phyloP scores from a whole-genome alignment of 345 rosid genomes.

The Ailanthus altissimus region DNA sequence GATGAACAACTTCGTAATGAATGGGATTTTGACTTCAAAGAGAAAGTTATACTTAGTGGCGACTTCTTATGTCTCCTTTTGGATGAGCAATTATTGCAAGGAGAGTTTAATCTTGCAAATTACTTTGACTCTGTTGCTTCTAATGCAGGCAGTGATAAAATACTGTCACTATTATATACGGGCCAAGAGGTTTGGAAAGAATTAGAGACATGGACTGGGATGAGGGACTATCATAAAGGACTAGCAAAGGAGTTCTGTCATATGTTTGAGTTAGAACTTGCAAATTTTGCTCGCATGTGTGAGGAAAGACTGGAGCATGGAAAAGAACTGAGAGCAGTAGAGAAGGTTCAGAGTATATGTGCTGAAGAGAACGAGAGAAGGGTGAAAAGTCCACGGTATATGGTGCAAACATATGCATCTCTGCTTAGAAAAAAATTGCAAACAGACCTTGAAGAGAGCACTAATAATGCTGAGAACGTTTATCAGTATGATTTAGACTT shows the following conservation, averaged over 20 bases:
- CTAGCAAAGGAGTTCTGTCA: not conserved
- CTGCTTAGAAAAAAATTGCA: not conserved
- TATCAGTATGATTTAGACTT: not conserved
- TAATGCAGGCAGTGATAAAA: not conserved
- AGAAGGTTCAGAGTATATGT: not conserved
- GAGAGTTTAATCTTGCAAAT: too few relatives aligned
- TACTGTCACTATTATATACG: not conserved
- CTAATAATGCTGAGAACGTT: not conserved
- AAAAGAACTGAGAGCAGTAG: not conserved
- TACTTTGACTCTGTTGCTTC: not conserved
- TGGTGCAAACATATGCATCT: not conserved
- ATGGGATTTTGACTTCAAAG: too few relatives aligned
- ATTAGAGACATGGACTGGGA: not conserved
- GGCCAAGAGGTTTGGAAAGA: not conserved
- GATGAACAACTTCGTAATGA: too few relatives aligned
- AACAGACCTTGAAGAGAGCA: not conserved
- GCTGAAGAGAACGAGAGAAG: not conserved
- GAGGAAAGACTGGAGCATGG: too few relatives aligned
- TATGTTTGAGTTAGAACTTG: not conserved
- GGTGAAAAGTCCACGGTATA: not conserved
- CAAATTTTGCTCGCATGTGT: not conserved
- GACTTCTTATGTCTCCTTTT: constrained; percentile 1
- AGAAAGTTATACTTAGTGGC: not conserved
- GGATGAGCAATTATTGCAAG: not conserved
- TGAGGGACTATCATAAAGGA: not conserved